Evolutionary conservation across 1,284 basidiomycete species (phyloP), one percentile per base, ranked within the genome.

Genomic region (Ceratobasidium sp.): DNA sequence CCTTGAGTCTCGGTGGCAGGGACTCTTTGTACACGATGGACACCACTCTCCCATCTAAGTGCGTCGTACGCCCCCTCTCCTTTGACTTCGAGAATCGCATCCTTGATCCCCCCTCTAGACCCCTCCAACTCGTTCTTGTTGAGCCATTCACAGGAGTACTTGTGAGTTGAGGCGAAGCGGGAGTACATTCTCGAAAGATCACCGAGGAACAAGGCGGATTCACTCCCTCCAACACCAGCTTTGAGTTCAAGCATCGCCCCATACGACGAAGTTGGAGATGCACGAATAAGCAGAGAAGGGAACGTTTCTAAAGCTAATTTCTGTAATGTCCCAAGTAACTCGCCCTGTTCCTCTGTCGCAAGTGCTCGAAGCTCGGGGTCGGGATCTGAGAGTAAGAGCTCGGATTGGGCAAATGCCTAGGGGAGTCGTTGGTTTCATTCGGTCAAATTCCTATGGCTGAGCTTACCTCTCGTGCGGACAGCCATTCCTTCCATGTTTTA

Each of bases 11-110:
- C 96, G 0, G 96, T 98, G 0, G 89, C 88, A 0, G 97, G 98
- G 0, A 99, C 92, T 30, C 98, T 84, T 83, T 99, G 97, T 0
- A 99, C 95, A 5, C 97, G 87, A 82, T 99, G 97, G 0, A 99
- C 95, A 3, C 97, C 98, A 72, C 92, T 95, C 81, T 99, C 97
- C 89, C 91, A 96, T 52, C 90, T 85, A 73, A 99, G 80, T 0
- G 84, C 82, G 71, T 95, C 94, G 79, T 93, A 99, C 2, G 90
- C 91, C 0, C 91, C 89, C 0, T 86, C 82, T 0, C 93, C 95
- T 76, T 90, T 90, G 13, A 96, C 83, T 78, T 95, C 93, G 32
- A 99, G 80, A 28, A 94, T 90, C 6, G 91, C 93, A 77, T 98
- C 95, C 77, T 91, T 92, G 49, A 92, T 82, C 0, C 94, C 95